Percentiles rank a stretch among this genome's conserved stretches.
Evolutionary conservation across 2,329 filamentous ascomycete genomes (phyloP).

Genomic region (Xylariaceae sp.): DNA sequence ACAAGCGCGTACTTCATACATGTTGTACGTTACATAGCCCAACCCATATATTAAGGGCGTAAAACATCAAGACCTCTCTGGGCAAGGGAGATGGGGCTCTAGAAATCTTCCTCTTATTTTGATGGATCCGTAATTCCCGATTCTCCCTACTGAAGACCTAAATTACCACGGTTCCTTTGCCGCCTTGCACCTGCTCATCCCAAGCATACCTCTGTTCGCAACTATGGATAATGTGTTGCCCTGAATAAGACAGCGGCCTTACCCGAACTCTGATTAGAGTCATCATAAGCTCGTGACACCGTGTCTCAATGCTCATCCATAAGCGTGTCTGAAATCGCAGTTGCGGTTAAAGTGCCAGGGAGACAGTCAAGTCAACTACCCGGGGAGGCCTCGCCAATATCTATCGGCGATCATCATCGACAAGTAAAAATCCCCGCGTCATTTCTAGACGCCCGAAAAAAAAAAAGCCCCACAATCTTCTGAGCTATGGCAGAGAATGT

Average conservation of each 20-base stretch:
- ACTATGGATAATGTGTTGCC: constrained; percentile 3
- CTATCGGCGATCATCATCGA: constrained; percentile 18
- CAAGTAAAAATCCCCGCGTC: constrained; percentile 16
- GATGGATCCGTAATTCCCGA: too few species aligned
- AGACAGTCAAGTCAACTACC: constrained; percentile 7
- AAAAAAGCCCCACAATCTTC: constrained; percentile 14
- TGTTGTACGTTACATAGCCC: not conserved
- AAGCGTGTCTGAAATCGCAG: constrained; percentile 4
- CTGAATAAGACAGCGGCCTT: constrained; percentile 6
- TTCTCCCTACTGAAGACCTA: constrained; percentile 16
- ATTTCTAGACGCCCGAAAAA: constrained; percentile 7
- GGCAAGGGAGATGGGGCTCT: too few species aligned
- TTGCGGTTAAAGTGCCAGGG: not conserved
- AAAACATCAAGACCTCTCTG: too few species aligned
- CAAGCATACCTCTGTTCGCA: constrained; percentile 9
- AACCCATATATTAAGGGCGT: too few species aligned
- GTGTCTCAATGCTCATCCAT: not conserved
- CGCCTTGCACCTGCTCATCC: constrained; percentile 7
- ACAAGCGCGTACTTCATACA: not conserved
- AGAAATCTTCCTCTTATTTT: not conserved
- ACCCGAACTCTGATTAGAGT: not conserved
- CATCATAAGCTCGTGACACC: not conserved
- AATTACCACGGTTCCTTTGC: too few species aligned
- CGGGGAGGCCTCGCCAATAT: constrained; percentile 13
- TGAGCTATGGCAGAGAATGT: constrained; percentile 14